A percentile compares a stretch with the other conserved stretches of the same genome.
Conservation (phyloP, 805 yeast species). For the Brettanomyces naardenensis region DNA sequence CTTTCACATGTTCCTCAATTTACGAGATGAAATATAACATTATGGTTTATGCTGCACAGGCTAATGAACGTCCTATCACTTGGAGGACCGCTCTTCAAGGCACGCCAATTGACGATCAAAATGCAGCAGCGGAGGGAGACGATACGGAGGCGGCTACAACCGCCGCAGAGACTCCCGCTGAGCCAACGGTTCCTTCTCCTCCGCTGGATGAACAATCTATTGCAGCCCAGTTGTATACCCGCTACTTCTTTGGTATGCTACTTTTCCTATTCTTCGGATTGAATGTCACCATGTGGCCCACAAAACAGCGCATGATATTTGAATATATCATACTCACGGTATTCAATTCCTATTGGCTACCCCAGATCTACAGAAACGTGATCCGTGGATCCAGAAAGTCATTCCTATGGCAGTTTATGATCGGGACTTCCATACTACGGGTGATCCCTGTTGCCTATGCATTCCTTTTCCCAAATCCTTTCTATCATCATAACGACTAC, state of each 20-base stretch:
- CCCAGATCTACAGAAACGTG: slow-evolving; percentile 77
- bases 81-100: slow-evolving; percentile 64
- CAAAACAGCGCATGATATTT: slow-evolving; percentile 39
- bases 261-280: slow-evolving; percentile 48
- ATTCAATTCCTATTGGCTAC: slow-evolving; percentile 75
- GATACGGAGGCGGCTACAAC: slow-evolving; percentile 10
- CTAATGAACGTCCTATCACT: slow-evolving; percentile 60
- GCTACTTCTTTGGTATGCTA: slow-evolving; percentile 48
- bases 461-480: slow-evolving; percentile 41
- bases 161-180: slow-evolving; percentile 5
- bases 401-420: slow-evolving; percentile 67
- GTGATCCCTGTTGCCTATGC: slow-evolving; percentile 60
- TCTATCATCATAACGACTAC: slow-evolving; percentile 60
- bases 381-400: slow-evolving; percentile 60
- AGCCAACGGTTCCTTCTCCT: slow-evolving; percentile 14
- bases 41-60: slow-evolving; percentile 59
- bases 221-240: slow-evolving; percentile 48
- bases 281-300: slow-evolving; percentile 59
- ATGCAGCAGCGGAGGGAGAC: background rate
- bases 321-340: slow-evolving; percentile 48
- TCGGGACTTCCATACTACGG: slow-evolving; percentile 58
- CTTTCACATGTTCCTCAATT: slow-evolving; percentile 61
- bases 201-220: slow-evolving; percentile 46
- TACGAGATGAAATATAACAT: slow-evolving; percentile 73
- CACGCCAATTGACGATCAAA: slow-evolving; percentile 30